Base-by-base conservation (phyloP, 768 basidiomycete species). In the Tremella fuciformis region DNA sequence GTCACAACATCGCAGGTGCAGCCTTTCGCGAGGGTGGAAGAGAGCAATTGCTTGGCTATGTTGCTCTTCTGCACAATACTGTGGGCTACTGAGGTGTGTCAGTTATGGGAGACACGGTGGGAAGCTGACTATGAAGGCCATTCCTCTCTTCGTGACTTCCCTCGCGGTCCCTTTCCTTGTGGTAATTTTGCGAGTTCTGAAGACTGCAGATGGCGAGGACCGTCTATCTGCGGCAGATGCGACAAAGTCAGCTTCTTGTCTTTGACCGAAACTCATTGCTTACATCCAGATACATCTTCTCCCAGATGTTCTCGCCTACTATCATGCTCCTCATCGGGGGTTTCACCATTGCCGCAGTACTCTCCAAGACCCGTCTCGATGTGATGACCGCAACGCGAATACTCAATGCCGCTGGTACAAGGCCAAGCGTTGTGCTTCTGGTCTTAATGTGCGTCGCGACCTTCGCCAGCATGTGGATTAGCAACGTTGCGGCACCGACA, bases 391-490 rank as follows among this genome's bases (percentile, higher is more conserved):
- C 98, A 61, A 93, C 92, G 2, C 84, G 88, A 25, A 85, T 98
- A 41, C 83, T 99, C 53, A 87, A 86, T 70, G 81, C 97, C 51
- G 96, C 96, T 7, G 94, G 96, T 3, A 86, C 90, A 11, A 82
- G 82, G 55, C 96, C 94, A 1, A 85, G 84, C 60, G 86, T 83
- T 0, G 93, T 99, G 2, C 80, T 99, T 8, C 83, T 99, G 46
- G 87, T 91, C 0, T 89, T 97, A 76, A 98, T 98, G 96, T 85
- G 81, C 44, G 92, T 99, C 16, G 88, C 92, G 1, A 97, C 92
- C 71, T 99, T 99, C 74, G 91, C 93, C 2, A 92, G 89, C 77
- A 99, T 98, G 94, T 98, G 92, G 96, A 98, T 99, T 70, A 92
- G 90, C 77, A 98, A 99, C 73, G 96, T 99, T 18, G 94, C 96